Base-by-base conservation (phyloP, 139 green algal species). In the Diplosphaera chodatii region DNA sequence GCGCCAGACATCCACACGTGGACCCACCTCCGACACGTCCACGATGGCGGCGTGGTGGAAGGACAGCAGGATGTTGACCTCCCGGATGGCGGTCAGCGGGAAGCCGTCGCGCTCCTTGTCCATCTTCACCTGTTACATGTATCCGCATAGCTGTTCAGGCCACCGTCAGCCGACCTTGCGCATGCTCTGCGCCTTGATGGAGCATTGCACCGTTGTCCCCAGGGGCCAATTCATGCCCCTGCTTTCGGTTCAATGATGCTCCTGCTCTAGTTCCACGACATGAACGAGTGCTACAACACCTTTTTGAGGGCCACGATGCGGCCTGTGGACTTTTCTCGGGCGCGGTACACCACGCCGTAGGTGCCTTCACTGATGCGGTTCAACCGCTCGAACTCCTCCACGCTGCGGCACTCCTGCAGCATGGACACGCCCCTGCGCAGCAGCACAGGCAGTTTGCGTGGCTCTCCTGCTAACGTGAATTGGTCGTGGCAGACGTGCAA, bases 41-140 rank as follows among this genome's bases (percentile, higher is more conserved):
- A 99, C 94, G 31, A 99, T 97, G 81, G 93, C 94, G 28, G 87
- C 82, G 79, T 99, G 96, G 68, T 91, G 79, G 65, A 96, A 85
- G 69, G 85, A 88, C 32, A 98, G 88, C 71, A 99, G 89, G 77
- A 98, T 93, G 82, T 97, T 97, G 75, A 99, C 92, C 77, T 99
- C 96, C 0, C 96, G 81, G 29, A 99, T 78, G 40, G 80, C 87
- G 1, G 96, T 99, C 68, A 98, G 79, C 4, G 96, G 96, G 78
- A 99, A 98, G 66, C 96, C 96, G 77, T 98, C 90, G 1, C 75
- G 73, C 76, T 96, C 88, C 71, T 91, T 87, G 63, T 97, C 90
- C 89, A 99, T 91, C 85, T 98, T 98, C 33, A 99, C 64, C 48
- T 59, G 48, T n/a, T n/a, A n/a, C n/a, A n/a, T n/a, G n/a, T n/a